These are phyloP conservation scores for Bisporella sp. DNA, from an alignment of 2,329 filamentous ascomycete species.

Conservation along the genomic window DNA sequence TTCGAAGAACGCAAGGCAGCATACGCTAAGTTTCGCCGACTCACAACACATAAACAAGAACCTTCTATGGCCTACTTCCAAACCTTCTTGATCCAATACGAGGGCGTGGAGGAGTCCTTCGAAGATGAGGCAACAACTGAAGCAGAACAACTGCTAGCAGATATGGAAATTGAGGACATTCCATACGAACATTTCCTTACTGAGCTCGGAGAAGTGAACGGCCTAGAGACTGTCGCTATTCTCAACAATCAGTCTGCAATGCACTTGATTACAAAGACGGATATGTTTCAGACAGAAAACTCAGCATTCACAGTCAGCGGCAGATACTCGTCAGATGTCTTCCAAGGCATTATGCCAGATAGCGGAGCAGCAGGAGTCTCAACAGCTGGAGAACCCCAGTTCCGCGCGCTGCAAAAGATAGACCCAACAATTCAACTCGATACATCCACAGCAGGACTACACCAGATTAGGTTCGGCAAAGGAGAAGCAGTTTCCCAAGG, in stretches of 20 bases:
- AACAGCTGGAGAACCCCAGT: background rate
- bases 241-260: background rate
- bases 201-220: background rate
- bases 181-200: background rate
- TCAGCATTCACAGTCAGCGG: background rate
- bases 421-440: background rate
- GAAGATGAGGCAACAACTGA: background rate
- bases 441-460: background rate
- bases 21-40: background rate
- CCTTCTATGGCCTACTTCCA: background rate
- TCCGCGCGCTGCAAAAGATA: background rate
- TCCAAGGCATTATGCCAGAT: background rate
- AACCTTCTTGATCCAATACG: background rate
- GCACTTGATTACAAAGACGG: background rate
- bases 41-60: background rate
- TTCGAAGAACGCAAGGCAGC: background rate
- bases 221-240: background rate
- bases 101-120: background rate
- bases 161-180: background rate
- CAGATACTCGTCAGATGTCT: background rate
- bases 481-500: background rate
- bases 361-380: background rate
- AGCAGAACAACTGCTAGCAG: background rate
- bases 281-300: background rate
- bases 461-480: background rate